Base-by-base conservation (phyloP, 768 basidiomycete genomes). In the Plicaturopsis crispa region DNA sequence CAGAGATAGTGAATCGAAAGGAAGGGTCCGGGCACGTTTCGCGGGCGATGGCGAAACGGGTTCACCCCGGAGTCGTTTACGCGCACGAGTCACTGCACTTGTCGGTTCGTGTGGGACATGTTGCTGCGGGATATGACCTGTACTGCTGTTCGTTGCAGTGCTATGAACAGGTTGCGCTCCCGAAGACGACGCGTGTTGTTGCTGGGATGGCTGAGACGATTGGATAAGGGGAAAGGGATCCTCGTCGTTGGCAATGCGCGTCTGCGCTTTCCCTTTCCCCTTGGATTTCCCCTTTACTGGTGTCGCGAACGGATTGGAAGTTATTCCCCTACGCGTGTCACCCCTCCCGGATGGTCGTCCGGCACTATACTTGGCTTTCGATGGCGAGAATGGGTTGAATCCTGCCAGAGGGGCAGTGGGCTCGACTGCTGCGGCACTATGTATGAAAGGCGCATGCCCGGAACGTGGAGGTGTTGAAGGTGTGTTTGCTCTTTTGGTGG, bases 21-120 rank as follows among this genome's bases (percentile, higher is more conserved):
- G 54, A 30, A 69, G 55, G 22, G 49, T 48, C 42, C 80, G 73
- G 55, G 87, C 88, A 51, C 75, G 75, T 55, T 86, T 87, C 52
- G 70, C 75, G 3, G 86, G 86, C 13, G 86, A 85, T 3, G 86
- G 86, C 0, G 86, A 88, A 2, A 89, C 84, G 1, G 79, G 79
- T 51, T 89, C 86, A 19, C 86, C 86, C 22, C 86, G 75, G 13
- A 89, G 67, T 39, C 86, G 79, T 55, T 89, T 89, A 24, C 85
- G 75, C 16, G 86, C 86, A 23, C 83, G 72, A 18, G 70, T 71
- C 21, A 87, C 57, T 10, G 82, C 73, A 35, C 54, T 62, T n/a
- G n/a, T n/a, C 33, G 50, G 10, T 28, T 28, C 26, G 8, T 8
- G 10, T 28, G 26, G 26, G 26, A 28, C 10, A 14, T 28, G 26